A percentile compares a stretch with the other conserved stretches of the same genome.
Conservation (phyloP, 768 basidiomycete genomes). For the Coprinellus micaceus region DNA sequence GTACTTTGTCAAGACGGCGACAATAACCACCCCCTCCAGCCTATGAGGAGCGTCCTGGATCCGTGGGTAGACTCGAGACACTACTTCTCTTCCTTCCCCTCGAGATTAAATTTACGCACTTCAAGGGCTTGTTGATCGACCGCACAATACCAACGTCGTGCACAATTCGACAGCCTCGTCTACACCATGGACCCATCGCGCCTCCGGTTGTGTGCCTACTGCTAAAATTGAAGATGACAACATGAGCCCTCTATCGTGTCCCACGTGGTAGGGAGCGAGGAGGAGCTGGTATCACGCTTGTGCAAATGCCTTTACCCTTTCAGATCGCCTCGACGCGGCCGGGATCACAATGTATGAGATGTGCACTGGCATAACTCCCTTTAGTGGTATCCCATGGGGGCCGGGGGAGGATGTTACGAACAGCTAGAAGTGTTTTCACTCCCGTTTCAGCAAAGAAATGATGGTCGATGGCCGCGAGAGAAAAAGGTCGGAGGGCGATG, state of each 20-base stretch:
- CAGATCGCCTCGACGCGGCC: constrained; percentile 22
- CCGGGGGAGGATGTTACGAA: constrained; percentile 1
- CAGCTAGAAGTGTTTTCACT: constrained; percentile 15
- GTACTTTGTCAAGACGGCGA: background rate
- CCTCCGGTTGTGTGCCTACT: background rate
- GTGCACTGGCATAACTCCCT: constrained; percentile 13
- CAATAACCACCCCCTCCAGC: background rate
- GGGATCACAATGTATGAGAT: constrained; percentile 21
- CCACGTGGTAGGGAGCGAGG: too few relatives aligned
- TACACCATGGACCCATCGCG: background rate
- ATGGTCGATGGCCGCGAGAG: too few relatives aligned
- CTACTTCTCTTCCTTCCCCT: background rate
- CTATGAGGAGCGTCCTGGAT: too few relatives aligned
- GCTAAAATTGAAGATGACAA: background rate
- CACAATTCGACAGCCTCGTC: background rate
- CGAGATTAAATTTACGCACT: background rate
- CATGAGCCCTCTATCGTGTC: constrained; percentile 12
- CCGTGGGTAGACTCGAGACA: background rate
- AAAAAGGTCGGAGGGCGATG: too few relatives aligned
- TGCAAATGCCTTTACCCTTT: constrained; percentile 13
- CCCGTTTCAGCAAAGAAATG: too few relatives aligned
- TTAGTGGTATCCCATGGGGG: constrained; percentile 1
- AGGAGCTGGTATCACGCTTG: too few relatives aligned
- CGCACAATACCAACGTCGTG: background rate
- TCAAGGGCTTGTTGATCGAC: background rate